A percentile compares a stretch with the other conserved stretches of the same genome.
Conservation (phyloP, 768 basidiomycete species). For the Harrya chromipes region DNA sequence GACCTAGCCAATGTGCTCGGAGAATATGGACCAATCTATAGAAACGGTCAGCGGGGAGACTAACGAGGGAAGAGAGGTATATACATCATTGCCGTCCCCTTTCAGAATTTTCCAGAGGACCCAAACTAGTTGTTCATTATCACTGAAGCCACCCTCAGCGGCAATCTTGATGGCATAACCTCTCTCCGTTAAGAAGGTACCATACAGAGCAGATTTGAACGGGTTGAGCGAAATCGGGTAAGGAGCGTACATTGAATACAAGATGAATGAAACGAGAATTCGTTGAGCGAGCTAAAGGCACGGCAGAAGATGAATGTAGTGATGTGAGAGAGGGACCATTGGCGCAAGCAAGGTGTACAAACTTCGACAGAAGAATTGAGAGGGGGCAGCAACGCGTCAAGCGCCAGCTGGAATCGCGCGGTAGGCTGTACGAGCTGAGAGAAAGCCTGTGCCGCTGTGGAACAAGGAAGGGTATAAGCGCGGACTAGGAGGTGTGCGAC, state of each 20-base stretch:
- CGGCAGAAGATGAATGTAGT: conserved; percentile 6
- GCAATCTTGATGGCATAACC: conserved; percentile 54
- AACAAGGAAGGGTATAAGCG: conserved; percentile 71
- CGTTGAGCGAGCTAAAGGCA: conserved; percentile 59
- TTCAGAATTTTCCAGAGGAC: conserved; percentile 84
- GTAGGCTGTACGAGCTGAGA: conserved; percentile 71
- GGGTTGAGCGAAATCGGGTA: conserved; percentile 79
- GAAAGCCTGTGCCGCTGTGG: conserved; percentile 73
- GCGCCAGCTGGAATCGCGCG: conserved; percentile 78
- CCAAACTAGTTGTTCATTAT: conserved; percentile 80
- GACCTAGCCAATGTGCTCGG: conserved; percentile 70
- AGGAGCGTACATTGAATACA: conserved; percentile 77
- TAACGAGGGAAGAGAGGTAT: background rate
- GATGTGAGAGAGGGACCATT: conserved; percentile 15
- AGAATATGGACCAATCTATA: conserved; percentile 80
- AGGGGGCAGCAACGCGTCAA: conserved; percentile 76
- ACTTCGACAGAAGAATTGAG: conserved; percentile 60
- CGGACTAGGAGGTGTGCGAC: conserved; percentile 64
- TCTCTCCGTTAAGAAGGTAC: conserved; percentile 66
- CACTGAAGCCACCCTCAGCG: conserved; percentile 45
- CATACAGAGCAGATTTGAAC: conserved; percentile 70
- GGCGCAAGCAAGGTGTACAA: conserved; percentile 23
- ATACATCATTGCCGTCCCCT: conserved; percentile 78
- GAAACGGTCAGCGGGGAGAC: conserved; percentile 2
- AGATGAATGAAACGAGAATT: conserved; percentile 75